Conservation (phyloP, 768 basidiomycete species). For the Paxillus rubicundulus region DNA sequence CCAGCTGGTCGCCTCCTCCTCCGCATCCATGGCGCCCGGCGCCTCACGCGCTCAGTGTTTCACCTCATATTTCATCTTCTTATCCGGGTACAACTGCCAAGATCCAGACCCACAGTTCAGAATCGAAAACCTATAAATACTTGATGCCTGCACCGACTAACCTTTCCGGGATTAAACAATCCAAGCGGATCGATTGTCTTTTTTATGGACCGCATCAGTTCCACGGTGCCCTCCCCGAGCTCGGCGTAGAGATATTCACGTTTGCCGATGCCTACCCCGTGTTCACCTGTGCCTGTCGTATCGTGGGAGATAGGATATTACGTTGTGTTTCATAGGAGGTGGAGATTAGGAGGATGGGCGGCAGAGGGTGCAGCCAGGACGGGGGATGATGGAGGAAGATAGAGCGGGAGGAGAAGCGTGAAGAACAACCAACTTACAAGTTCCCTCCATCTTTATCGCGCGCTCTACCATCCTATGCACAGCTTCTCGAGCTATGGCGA, state of each 20-base stretch:
- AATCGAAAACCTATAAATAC: too few species aligned
- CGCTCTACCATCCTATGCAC: constrained; percentile 64
- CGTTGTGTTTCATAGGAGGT: background rate
- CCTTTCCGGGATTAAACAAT: constrained; percentile 86
- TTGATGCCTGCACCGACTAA: constrained; percentile 12
- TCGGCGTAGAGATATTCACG: constrained; percentile 77
- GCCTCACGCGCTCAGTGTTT: background rate
- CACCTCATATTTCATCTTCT: constrained; percentile 15
- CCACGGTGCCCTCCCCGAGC: constrained; percentile 78
- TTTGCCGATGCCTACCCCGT: constrained; percentile 87
- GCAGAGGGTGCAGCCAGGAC: too few species aligned
- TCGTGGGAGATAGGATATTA: background rate
- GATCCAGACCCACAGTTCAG: background rate
- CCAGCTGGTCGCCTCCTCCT: too few species aligned
- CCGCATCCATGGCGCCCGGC: too few species aligned
- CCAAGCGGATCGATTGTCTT: constrained; percentile 67
- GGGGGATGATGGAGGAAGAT: background rate
- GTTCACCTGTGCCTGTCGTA: constrained; percentile 70
- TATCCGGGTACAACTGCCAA: constrained; percentile 23
- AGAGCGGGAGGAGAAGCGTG: background rate
- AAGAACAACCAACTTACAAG: constrained; percentile 44
- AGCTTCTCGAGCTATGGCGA: constrained; percentile 37
- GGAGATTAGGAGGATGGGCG: background rate
- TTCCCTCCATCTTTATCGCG: constrained; percentile 70
- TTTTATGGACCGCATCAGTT: constrained; percentile 83